Evolutionary conservation across 305 asterid genomes (phyloP), one percentile per base, ranked within the genome.

Genomic region (Vinca major): DNA sequence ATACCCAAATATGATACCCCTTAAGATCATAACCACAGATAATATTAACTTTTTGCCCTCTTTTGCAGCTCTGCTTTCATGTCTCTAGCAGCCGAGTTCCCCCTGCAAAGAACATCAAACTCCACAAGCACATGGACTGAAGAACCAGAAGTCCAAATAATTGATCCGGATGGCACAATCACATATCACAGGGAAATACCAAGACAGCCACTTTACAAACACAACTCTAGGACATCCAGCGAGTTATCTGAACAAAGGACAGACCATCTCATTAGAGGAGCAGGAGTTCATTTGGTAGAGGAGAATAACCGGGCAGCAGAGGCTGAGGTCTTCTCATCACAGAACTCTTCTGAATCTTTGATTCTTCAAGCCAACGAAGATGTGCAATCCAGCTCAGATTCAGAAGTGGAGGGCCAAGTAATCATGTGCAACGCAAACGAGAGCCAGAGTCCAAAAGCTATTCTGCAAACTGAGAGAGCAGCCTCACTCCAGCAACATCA

Each of bases 1-100:
- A 68, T 63, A 50, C 16, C 13, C 53, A 55, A 56, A 63, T 39
- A 48, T n/a, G 16, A n/a, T 65, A 66, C 49, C 67, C 7, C 63
- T 51, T 64, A 57, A 58, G 75, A 53, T 36, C 21, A 69, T 19
- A 56, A 63, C 37, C 62, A 41, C 65, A 71, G 75, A 66, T 69
- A 69, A 44, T 44, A 9, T 73, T 20, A 61, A 70, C 70, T 62
- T 21, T 66, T 76, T 74, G 43, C 48, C 67, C 26, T 55, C 65
- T 70, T 74, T 64, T 75, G 88, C 95, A 93, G 98, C 81, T 93
- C 98, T 71, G 98, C 95, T 62, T 93, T 83, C 81, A 93, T 93
- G 94, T 83, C 83, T 74, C 91, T 93, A 75, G 96, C 92, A 72
- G 88, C 96, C 70, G 85, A 80, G 80, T 93, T 93, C 86, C 95